phyloP scores from a whole-genome alignment of 2,329 filamentous ascomycete genomes.

The Diaporthe sp. region DNA sequence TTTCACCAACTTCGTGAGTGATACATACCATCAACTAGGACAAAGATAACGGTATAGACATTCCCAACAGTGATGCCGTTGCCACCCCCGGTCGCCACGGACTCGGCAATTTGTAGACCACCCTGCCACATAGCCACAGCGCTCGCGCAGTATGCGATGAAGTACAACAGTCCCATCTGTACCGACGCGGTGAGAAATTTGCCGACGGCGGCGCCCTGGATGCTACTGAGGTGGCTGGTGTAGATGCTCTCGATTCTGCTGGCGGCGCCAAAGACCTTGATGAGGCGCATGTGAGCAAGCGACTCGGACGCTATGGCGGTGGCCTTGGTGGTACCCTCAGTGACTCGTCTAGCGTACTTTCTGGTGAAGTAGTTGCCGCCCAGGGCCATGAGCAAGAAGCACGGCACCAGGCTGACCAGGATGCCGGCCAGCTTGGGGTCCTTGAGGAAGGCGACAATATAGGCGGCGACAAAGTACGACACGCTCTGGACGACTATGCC shows the following conservation, averaged over 20 bases:
- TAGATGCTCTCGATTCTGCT: constrained; percentile 66
- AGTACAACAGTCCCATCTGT: constrained; percentile 66
- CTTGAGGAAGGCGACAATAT: constrained; percentile 73
- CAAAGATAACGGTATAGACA: constrained; percentile 63
- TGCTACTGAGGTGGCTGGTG: constrained; percentile 54
- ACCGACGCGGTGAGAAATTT: constrained; percentile 62
- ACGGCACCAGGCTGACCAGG: constrained; percentile 67
- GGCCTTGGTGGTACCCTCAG: constrained; percentile 62
- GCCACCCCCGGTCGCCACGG: constrained; percentile 5
- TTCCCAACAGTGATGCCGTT: constrained; percentile 31
- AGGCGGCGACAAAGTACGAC: constrained; percentile 72
- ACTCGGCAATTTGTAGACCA: constrained; percentile 55
- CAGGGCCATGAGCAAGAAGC: constrained; percentile 68
- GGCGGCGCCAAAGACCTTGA: constrained; percentile 69
- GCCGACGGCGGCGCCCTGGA: constrained; percentile 58
- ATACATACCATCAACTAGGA: constrained; percentile 59
- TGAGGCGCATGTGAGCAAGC: constrained; percentile 65
- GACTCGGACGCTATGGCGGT: constrained; percentile 69
- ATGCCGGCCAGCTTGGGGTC: constrained; percentile 69
- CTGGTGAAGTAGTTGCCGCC: constrained; percentile 64
- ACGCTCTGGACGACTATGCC: constrained; percentile 69
- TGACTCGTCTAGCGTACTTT: constrained; percentile 60
- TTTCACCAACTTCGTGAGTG: too few species aligned
- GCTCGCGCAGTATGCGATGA: constrained; percentile 68
- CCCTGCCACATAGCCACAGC: constrained; percentile 70